Evolutionary conservation across 371 early-diverging fungal species (phyloP), one percentile per base, ranked within the genome.

Genomic region (Actinomucor elegans): DNA sequence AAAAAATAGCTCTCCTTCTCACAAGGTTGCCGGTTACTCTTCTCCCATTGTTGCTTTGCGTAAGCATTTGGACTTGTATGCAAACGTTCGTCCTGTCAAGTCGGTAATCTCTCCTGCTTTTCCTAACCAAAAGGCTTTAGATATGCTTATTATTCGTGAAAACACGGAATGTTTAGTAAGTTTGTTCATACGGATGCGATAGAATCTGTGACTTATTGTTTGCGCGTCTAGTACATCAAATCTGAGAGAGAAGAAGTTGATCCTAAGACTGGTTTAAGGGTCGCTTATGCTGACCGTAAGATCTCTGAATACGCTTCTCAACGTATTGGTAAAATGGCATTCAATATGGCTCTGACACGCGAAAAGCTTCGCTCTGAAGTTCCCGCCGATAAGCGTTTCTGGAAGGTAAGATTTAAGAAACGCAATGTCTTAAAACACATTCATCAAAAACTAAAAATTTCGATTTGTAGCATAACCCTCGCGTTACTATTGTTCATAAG

Each of bases 101-200:
- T 81, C 87, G 18, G 85, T 84, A 18, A 66, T 75, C n/a, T 83
- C 82, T 5, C 76, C 81, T 38, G 70, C 82, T 14, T 75, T 77
- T 26, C 80, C 77, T 38, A 77, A 66, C 36, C 84, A 86, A 61
- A 88, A 84, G 57, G 81, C 81, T 26, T 77, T 95, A 44, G 95
- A 97, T 74, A 91, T 96, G 89, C 73, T 95, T 41, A 95, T 97
- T 59, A 87, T 96, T 51, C 87, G 96, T 70, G 98, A 97, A 65
- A 96, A 97, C 82, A 96, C 96, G 10, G 98, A 96, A 69, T 96
- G 96, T 59, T 80, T 97, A 75, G 94, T 93, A 82, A 69, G 74
- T 34, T 12, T 24, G n/a, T n/a, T n/a, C n/a, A n/a, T 5, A 48
- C 1, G n/a, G 12, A 10, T 8, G 35, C 3, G 1, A 23, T 12